Evolutionary conservation across 1,284 basidiomycete species (phyloP), one percentile per base, ranked within the genome.

Genomic region (Trametes hirsuta): DNA sequence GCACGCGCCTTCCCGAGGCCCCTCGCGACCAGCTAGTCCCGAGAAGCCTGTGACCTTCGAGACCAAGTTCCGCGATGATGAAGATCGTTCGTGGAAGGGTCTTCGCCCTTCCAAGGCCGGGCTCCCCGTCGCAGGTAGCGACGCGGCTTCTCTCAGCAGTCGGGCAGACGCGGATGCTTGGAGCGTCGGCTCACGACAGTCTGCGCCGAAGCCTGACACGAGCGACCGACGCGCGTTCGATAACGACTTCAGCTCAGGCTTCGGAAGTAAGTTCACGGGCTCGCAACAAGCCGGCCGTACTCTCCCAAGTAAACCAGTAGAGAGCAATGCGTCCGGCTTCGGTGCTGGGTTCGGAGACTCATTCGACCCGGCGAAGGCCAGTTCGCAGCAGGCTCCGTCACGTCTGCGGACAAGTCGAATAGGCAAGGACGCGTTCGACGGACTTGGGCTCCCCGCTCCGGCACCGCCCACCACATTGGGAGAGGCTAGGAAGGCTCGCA

Each of bases 341-440:
- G 41, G 49, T 8, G 9, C 55, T 21, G 61, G 86, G 63, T 90
- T 90, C 68, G 82, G 85, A 76, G 79, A 79, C 52, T 72, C 83
- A 4, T 79, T 80, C 59, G 78, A 81, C 42, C 71, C 72, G 5
- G 52, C 69, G 25, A 67, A 63, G 52, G 58, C 68, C 2, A 52
- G 53, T 47, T 47, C 55, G 9, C 35, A 57, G 14, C 60, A 39
- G n/a, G 55, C 60, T n/a, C 39, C 61, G 14, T 55, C 58, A 2
- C 55, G 59, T 11, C 10, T 55, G 4, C 61, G 59, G 6, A 62
- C 56, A 5, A 66, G 64, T 53, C 68, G 68, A n/a, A 63, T 63
- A 58, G 62, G 79, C 25, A 86, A 81, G 62, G 90, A 93, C 71
- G 91, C 91, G 3, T 93, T 93, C 65, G 88, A 90, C 47, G 90